Percentiles rank a stretch among this genome's conserved stretches.
phyloP scores from a whole-genome alignment of 169 alveolate species.

The Eimeria praecox region DNA sequence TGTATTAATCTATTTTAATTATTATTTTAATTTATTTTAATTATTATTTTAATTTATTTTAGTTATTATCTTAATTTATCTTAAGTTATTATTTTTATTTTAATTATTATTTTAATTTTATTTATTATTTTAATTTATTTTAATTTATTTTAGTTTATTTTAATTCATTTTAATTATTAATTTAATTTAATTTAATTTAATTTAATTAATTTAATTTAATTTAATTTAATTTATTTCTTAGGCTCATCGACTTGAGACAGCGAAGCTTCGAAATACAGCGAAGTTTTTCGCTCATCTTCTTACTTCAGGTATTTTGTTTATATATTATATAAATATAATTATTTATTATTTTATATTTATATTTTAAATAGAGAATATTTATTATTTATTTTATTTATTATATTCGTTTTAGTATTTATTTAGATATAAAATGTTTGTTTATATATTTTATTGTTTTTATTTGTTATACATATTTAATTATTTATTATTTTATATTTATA shows the following conservation, averaged over 20 bases:
- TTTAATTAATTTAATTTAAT: not conserved
- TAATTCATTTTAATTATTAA: not conserved
- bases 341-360: not conserved
- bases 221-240: not conserved
- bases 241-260: constrained; percentile 97
- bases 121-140: constrained; percentile 90
- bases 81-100: not conserved
- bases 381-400: not conserved
- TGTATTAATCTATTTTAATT: too few species aligned
- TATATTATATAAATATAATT: not conserved
- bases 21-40: not conserved
- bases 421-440: not conserved
- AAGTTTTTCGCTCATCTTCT: constrained; percentile 98
- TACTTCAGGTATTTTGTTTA: constrained; percentile 73
- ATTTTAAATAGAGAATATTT: not conserved
- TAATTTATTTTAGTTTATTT: constrained; percentile 69
- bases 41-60: not conserved
- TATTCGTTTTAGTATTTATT: too few species aligned
- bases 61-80: not conserved
- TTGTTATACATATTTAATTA: too few species aligned
- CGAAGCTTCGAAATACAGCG: constrained; percentile 97
- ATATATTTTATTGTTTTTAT: too few species aligned
- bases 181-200: not conserved
- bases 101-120: too few species aligned
- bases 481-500: too few species aligned